Evolutionary conservation across 768 basidiomycete species (phyloP).

Genomic region (Russula sp.): DNA sequence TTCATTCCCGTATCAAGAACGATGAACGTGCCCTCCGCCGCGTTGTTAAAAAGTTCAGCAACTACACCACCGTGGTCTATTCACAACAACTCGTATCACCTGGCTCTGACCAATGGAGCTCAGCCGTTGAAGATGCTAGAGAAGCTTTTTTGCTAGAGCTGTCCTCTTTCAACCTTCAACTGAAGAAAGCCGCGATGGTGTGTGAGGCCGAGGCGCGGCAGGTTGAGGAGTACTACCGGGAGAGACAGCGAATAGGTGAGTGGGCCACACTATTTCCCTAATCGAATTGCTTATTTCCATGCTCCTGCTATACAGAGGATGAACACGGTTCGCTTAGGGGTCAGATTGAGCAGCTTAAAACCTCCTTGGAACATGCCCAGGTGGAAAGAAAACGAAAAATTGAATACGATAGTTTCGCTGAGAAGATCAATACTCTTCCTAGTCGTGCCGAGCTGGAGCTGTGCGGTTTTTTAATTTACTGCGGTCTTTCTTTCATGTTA

Average conservation of each 20-base stretch:
- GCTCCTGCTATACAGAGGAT: constrained; percentile 38
- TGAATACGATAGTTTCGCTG: constrained; percentile 79
- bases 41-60: constrained; percentile 76
- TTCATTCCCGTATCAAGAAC: constrained; percentile 72
- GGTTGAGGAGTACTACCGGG: constrained; percentile 75
- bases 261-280: constrained; percentile 9
- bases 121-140: constrained; percentile 56
- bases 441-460: constrained; percentile 67
- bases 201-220: constrained; percentile 82
- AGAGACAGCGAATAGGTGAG: constrained; percentile 65
- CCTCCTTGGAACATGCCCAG: constrained; percentile 70
- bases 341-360: constrained; percentile 75
- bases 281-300: constrained; percentile 12
- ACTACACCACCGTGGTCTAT: constrained; percentile 54
- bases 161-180: constrained; percentile 61
- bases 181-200: constrained; percentile 76
- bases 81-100: constrained; percentile 36
- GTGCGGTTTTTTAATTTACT: constrained; percentile 38
- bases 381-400: constrained; percentile 69
- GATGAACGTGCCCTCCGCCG: constrained; percentile 74
- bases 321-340: constrained; percentile 59
- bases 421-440: constrained; percentile 73
- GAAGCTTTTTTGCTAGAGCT: constrained; percentile 77
- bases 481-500: background rate
- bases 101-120: constrained; percentile 23